phyloP scores from a whole-genome alignment of 176 grass and related monocot genomes.

The Rhynchospora tenuis region DNA sequence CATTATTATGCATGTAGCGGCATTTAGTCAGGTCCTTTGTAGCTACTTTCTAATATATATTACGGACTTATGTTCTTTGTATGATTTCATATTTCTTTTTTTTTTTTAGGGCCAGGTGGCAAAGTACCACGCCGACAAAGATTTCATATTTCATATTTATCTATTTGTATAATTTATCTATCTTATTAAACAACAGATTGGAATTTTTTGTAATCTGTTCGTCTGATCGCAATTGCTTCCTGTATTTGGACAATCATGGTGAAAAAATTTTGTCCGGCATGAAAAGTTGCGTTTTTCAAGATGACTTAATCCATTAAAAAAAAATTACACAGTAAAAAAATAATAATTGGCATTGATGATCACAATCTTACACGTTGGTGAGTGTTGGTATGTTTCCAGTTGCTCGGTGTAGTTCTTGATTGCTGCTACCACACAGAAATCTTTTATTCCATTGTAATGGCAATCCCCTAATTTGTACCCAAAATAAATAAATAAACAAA shows the following conservation, averaged over 20 bases:
- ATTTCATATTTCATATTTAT: neutral
- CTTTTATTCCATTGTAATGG: constrained; percentile 35
- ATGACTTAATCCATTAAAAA: neutral
- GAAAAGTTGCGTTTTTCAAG: neutral
- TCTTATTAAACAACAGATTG: neutral
- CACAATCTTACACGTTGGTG: neutral
- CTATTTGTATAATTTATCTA: neutral
- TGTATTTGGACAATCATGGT: neutral
- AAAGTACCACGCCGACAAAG: too few species aligned
- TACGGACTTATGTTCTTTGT: too few species aligned
- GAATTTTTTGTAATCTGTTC: neutral
- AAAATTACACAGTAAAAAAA: neutral
- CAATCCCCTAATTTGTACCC: constrained; percentile 41
- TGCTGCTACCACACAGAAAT: constrained; percentile 57
- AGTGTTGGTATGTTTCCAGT: neutral
- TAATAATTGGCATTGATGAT: neutral
- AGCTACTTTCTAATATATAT: neutral
- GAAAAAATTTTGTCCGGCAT: neutral
- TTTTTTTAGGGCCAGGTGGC: too few species aligned
- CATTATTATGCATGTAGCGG: neutral
- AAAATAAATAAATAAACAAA: neutral
- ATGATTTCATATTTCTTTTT: too few species aligned
- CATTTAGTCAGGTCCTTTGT: too few species aligned
- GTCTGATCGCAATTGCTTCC: neutral
- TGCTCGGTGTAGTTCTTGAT: constrained; percentile 72